phyloP scores from a whole-genome alignment of 495 filamentous ascomycete genomes.

The Neurospora sp. region DNA sequence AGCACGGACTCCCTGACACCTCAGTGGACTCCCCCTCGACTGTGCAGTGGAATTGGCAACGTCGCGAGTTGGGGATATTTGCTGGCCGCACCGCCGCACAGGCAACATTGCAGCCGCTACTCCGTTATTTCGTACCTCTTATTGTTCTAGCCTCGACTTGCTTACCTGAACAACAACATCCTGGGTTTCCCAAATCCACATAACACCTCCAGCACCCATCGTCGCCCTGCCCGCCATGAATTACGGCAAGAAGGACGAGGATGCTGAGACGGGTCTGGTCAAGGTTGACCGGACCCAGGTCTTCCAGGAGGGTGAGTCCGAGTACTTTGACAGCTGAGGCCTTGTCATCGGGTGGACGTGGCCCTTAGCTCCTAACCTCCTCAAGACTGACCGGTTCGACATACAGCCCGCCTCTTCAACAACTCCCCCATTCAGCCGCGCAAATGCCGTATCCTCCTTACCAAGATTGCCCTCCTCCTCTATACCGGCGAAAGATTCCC shows the following conservation, averaged over 20 bases:
- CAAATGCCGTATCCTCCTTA: slow-evolving; percentile 89
- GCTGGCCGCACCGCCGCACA: not conserved
- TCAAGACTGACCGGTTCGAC: slow-evolving; percentile 4
- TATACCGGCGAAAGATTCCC: slow-evolving; percentile 97
- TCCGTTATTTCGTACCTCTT: not conserved
- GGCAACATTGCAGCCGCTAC: not conserved
- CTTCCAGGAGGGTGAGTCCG: slow-evolving; percentile 86
- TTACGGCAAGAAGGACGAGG: slow-evolving; percentile 98
- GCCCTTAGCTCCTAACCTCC: slow-evolving; percentile 4
- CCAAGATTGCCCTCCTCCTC: slow-evolving; percentile 92
- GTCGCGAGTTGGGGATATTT: slow-evolving; percentile 23
- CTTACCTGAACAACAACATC: not conserved
- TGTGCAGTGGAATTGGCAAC: slow-evolving; percentile 24
- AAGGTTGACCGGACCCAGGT: slow-evolving; percentile 97
- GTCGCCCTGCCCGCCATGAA: slow-evolving; percentile 55
- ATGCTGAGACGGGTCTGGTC: slow-evolving; percentile 84
- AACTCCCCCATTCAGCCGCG: slow-evolving; percentile 89
- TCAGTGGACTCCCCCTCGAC: not conserved
- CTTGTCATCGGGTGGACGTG: not conserved
- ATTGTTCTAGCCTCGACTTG: not conserved
- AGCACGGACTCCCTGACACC: slow-evolving; percentile 1
- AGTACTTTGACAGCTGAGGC: slow-evolving; percentile 4
- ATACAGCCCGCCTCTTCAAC: slow-evolving; percentile 90
- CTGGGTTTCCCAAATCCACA: slow-evolving; percentile 10
- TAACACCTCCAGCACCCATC: slow-evolving; percentile 4